Conservation (phyloP, 2,329 filamentous ascomycete species). For the Fusarium nelsonii region DNA sequence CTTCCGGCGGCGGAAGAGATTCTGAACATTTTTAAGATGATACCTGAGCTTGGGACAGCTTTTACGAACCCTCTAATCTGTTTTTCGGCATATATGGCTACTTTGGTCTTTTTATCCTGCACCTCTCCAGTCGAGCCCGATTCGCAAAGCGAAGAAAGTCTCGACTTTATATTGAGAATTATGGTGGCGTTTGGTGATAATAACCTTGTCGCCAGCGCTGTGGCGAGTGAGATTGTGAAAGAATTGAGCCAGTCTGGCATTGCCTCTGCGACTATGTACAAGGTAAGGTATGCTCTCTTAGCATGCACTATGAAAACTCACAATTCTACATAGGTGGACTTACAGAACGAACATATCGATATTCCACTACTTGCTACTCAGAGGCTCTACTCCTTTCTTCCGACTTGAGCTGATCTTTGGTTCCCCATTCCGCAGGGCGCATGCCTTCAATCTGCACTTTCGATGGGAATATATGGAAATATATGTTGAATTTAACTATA, state of each 20-base stretch:
- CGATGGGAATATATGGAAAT: background rate
- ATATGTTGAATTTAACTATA: background rate
- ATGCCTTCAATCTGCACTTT: too few species aligned
- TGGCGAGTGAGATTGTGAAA: constrained; percentile 15
- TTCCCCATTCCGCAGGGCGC: too few species aligned
- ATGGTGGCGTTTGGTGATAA: constrained; percentile 7
- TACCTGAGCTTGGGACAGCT: constrained; percentile 6
- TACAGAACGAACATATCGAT: background rate
- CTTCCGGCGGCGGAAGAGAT: constrained; percentile 22
- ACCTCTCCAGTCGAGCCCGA: background rate
- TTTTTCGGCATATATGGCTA: constrained; percentile 23
- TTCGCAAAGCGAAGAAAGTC: background rate
- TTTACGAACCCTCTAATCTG: constrained; percentile 25
- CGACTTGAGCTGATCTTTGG: background rate
- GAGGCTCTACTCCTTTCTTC: background rate
- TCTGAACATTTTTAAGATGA: constrained; percentile 21
- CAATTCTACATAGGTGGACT: background rate
- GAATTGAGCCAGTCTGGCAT: constrained; percentile 20
- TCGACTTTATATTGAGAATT: constrained; percentile 17
- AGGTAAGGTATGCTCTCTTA: background rate
- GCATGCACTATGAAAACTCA: background rate
- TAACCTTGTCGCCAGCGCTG: constrained; percentile 4
- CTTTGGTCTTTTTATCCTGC: constrained; percentile 11
- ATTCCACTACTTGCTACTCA: constrained; percentile 23
- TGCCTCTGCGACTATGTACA: constrained; percentile 4